Percentiles rank a stretch among this genome's conserved stretches.
These are phyloP conservation scores for Ophiostoma sp. DNA, from an alignment of 2,329 filamentous ascomycete species.

Conservation along the genomic window DNA sequence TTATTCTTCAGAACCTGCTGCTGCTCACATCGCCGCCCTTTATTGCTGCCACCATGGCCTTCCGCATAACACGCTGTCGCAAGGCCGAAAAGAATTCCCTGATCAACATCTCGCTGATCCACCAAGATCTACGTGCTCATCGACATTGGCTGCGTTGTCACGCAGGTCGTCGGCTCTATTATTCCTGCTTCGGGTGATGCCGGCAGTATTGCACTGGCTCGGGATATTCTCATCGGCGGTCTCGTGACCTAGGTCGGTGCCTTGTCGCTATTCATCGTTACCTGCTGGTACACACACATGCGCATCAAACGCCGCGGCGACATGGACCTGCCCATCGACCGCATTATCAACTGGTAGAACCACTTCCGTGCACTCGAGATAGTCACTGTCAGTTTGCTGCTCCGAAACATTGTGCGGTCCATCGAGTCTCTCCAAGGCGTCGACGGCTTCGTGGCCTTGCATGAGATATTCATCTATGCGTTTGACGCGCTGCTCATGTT, in stretches of 20 bases:
- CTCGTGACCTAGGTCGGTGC: background rate
- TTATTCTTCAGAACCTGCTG: background rate
- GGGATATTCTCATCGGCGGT: background rate
- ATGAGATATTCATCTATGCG: background rate
- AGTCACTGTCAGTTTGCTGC: background rate
- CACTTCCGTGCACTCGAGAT: background rate
- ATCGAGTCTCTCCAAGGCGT: background rate
- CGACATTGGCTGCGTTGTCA: background rate
- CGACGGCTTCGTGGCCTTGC: constrained; percentile 3
- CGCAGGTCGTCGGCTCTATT: background rate
- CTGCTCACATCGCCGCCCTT: background rate
- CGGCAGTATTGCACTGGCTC: background rate
- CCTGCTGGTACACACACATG: background rate
- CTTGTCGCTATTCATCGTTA: background rate
- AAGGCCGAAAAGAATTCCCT: background rate
- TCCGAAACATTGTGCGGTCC: background rate
- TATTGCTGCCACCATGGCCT: background rate
- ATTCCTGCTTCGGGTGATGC: background rate
- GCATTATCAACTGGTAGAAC: background rate
- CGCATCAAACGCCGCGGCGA: background rate
- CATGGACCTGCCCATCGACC: background rate
- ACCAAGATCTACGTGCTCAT: constrained; percentile 7
- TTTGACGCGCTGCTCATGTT: constrained; percentile 1
- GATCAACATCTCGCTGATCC: background rate
- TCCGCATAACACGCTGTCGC: background rate